phyloP scores from a whole-genome alignment of 2,329 filamentous ascomycete species.

The Ascochyta pisi region DNA sequence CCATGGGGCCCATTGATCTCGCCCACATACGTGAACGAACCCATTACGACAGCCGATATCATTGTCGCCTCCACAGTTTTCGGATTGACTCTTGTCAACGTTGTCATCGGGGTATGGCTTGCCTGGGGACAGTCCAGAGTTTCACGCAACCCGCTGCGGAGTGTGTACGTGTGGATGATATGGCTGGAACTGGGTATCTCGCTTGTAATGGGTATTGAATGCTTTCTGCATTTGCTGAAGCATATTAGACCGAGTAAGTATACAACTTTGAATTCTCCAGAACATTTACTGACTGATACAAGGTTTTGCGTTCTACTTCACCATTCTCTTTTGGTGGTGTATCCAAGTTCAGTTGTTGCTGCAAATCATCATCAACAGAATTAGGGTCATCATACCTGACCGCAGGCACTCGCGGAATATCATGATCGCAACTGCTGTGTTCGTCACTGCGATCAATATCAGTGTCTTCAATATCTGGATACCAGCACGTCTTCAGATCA shows the following conservation, averaged over 20 bases:
- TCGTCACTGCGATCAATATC: slow-evolving; percentile 50
- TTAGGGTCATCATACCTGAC: slow-evolving; percentile 46
- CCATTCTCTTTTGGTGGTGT: slow-evolving; percentile 48
- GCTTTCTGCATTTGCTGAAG: slow-evolving; percentile 46
- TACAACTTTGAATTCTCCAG: no score
- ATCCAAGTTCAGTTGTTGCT: slow-evolving; percentile 49
- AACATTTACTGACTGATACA: not conserved
- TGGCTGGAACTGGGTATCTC: slow-evolving; percentile 57
- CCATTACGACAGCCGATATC: slow-evolving; percentile 41
- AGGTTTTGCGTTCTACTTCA: slow-evolving; percentile 47
- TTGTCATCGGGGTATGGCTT: slow-evolving; percentile 41
- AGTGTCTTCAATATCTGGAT: slow-evolving; percentile 52
- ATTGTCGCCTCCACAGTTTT: slow-evolving; percentile 42
- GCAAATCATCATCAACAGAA: slow-evolving; percentile 52
- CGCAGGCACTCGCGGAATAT: slow-evolving; percentile 40
- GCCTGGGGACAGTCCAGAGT: slow-evolving; percentile 37
- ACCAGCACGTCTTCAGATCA: slow-evolving; percentile 47
- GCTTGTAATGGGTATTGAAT: slow-evolving; percentile 52
- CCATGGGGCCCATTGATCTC: slow-evolving; percentile 39
- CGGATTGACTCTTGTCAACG: slow-evolving; percentile 37
- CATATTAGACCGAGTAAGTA: slow-evolving; percentile 43
- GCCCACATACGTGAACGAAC: slow-evolving; percentile 30
- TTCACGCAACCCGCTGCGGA: slow-evolving; percentile 40
- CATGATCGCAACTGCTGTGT: slow-evolving; percentile 46
- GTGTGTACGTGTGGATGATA: slow-evolving; percentile 57